Percentiles rank a stretch among this genome's conserved stretches.
These are phyloP conservation scores for Penicillium atrosanguineum DNA, from an alignment of 495 filamentous ascomycete species.

Conservation along the genomic window DNA sequence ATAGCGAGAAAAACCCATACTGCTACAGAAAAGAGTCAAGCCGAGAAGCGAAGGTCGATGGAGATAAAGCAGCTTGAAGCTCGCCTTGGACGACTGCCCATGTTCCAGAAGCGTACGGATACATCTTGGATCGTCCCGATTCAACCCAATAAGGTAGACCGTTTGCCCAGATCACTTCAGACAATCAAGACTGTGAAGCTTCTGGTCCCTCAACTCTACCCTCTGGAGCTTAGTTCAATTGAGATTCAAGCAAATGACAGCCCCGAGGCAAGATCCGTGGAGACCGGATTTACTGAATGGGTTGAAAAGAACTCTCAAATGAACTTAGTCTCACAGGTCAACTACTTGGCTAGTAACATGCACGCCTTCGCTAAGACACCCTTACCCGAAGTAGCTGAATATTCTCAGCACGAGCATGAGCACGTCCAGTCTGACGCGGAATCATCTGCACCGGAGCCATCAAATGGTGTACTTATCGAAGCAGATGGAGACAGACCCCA, in stretches of 20 bases:
- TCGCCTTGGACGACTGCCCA: conserved; percentile 64
- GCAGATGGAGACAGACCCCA: conserved; percentile 55
- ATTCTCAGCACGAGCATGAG: conserved; percentile 18
- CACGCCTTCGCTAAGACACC: conserved; percentile 61
- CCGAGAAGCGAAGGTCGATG: conserved; percentile 59
- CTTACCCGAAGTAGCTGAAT: conserved; percentile 22
- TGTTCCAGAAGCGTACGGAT: conserved; percentile 69
- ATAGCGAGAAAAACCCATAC: conserved; percentile 45
- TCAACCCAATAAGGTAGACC: conserved; percentile 59
- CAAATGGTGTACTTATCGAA: conserved; percentile 5
- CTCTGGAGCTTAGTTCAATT: conserved; percentile 65
- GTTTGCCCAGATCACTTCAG: conserved; percentile 62
- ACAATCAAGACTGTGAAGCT: conserved; percentile 63
- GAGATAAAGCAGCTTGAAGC: conserved; percentile 77
- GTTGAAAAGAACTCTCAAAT: conserved; percentile 54
- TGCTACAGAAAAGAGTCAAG: conserved; percentile 55
- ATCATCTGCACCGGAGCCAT: conserved; percentile 11
- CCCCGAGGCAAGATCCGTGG: conserved; percentile 58
- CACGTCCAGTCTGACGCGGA: background rate
- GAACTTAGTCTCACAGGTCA: conserved; percentile 71
- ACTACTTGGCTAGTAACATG: conserved; percentile 74
- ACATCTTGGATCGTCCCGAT: conserved; percentile 70
- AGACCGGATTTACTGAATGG: conserved; percentile 63
- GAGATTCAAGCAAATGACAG: conserved; percentile 61
- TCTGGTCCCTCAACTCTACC: conserved; percentile 70